Base-by-base conservation (phyloP, 352 stramenopile species). In the Plasmopara halstedii region DNA sequence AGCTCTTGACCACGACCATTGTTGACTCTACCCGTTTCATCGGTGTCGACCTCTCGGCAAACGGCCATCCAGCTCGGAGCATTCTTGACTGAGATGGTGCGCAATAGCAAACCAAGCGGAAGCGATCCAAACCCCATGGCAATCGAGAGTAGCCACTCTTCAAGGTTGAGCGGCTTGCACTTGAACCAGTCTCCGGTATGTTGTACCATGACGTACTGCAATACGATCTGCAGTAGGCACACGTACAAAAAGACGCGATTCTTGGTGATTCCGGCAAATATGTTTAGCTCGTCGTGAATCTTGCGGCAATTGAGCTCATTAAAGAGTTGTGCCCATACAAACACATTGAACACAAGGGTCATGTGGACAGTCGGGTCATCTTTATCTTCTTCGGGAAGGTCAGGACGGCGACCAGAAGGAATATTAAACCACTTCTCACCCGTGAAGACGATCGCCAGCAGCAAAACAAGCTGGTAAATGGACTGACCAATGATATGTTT, bases 341-440 rank as follows among this genome's bases (percentile, higher is more conserved):
- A 98, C 26, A 87, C 85, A 70, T 98, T 98, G 75, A 98, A 98
- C 50, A 98, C 61, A 35, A 98, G 84, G 23, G 93, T 97, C 67
- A 95, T 96, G 77, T 98, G 95, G 50, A 82, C 51, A 1, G 66
- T 86, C 40, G 90, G 85, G 19, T 67, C 70, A 34, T 73, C 39
- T 39, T 64, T 13, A 2, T 70, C 58, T n/a, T 88, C 62, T 22
- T 88, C 71, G 3, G 46, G 44, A 13, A 67, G 37, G 46, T 85
- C 57, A 1, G 50, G 66, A n/a, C 38, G 14, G 15, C 64, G 57
- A 13, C 71, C 73, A 0, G 68, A 67, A 7, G 48, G n/a, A 2
- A 82, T 65, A 40, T 70, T 40, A 36, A 85, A 83, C 41, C 74
- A 68, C 46, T 67, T 60, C 9, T 80, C 58, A 11, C 73, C 73